Evolutionary conservation across 345 rosid genomes (phyloP), one percentile per base, ranked within the genome.

Genomic region (Diplotaxis tenuifolia): DNA sequence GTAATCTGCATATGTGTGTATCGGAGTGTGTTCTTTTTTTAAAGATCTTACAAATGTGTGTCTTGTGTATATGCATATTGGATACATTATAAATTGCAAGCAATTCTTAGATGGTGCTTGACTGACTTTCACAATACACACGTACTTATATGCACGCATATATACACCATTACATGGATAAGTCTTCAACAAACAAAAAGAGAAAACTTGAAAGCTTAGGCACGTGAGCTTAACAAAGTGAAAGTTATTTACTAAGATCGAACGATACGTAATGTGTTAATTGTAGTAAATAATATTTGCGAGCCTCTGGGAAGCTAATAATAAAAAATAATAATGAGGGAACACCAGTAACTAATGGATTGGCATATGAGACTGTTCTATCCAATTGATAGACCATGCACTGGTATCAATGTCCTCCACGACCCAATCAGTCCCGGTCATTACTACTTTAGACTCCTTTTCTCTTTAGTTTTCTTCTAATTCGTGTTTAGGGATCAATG

Each of bases 141-240:
- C 38, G 9, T 14, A 36, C 3, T 5, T 8, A 29, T 5, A 29
- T 29, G 32, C 32, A 29, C 1, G 32, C 7, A n/a, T n/a, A n/a
- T n/a, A 29, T 29, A 10, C 42, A 36, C 14, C 42, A 10, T 36
- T 36, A 14, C 42, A 36, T 9, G 42, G 42, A 36, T 36, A 36
- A 36, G 42, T 36, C 14, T 36, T 36, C 42, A 36, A 36, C 42
- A 36, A 36, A 10, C 42, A 36, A 36, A 36, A 10, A 36, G 14
- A 36, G 14, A 36, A 66, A 55, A 57, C 29, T 59, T 12, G 67
- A 67, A 25, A 49, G 67, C 40, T 23, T 34, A 11, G 53, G 12
- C 73, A 75, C 78, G 68, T 60, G 78, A 68, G 61, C 57, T 34
- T 32, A 59, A n/a, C n/a, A 21, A 67, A 50, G 45, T 47, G 12